Base-by-base conservation (phyloP, 805 yeast genomes). In the Zygosaccharomyces lentus region DNA sequence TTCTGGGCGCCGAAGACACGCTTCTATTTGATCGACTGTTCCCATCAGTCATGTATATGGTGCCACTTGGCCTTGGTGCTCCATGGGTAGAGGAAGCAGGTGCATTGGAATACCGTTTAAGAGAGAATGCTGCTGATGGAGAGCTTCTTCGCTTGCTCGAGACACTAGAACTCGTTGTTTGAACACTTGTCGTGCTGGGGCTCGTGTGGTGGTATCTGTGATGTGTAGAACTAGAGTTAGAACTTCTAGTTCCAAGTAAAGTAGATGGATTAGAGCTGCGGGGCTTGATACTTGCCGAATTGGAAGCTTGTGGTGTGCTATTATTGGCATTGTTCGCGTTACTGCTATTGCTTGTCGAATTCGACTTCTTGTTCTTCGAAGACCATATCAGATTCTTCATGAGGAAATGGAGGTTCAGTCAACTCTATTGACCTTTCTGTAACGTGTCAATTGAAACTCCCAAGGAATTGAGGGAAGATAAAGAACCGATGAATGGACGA, bases 341-440 rank as follows among this genome's bases (percentile, higher is more conserved):
- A 36, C 10, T 31, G 15, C 34, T 35, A 31, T 26, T 21, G 38
- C 34, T 41, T 21, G 51, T 27, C 29, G 48, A 35, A 13, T 48
- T 39, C 13, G 52, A 43, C 31, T 51, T 55, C 38, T 49, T 53
- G 40, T 50, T 47, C 51, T 48, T 55, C 6, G 57, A 52, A 23
- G 59, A 55, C 61, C 61, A 57, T 40, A 57, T 47, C 42, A 57
- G 50, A 15, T 55, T 50, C 42, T 55, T 57, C 61, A 57, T 57
- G 27, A 23, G 31, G 41, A 27, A 27, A 13, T 10, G 21, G 29
- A 4, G 9, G 12, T 13, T 26, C 23, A 16, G 27, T 27, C 34
- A 29, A 29, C 32, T 12, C 32, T 29, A n/a, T n/a, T 29, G 32
- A 7, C 32, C n/a, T 29, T 29, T 29, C 32, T n/a, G 13, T n/a